Conservation (phyloP, 352 stramenopile genomes). For the Phytophthora pinifolia region DNA sequence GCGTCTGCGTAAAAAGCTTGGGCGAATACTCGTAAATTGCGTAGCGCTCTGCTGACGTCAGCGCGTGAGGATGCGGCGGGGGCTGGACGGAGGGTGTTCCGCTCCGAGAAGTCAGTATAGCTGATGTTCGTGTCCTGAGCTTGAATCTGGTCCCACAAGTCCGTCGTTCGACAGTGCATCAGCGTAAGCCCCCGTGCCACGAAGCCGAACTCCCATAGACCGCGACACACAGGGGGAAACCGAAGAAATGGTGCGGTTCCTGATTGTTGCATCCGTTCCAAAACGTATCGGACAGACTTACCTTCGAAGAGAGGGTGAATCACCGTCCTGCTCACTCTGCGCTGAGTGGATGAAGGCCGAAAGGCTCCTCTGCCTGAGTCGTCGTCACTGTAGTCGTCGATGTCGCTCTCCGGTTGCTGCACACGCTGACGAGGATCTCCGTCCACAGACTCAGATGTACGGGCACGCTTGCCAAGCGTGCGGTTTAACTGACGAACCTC, state of each 20-base stretch:
- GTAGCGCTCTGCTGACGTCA: neutral
- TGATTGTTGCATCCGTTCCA: constrained; percentile 6
- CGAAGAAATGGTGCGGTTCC: neutral
- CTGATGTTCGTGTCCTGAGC: neutral
- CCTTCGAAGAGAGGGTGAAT: neutral
- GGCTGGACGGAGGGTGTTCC: neutral
- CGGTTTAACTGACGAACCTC: too few species aligned
- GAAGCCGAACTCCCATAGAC: neutral
- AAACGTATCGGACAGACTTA: neutral
- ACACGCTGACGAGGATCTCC: neutral
- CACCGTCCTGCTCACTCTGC: neutral
- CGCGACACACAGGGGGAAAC: constrained; percentile 2
- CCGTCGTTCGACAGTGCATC: neutral
- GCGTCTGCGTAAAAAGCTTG: neutral
- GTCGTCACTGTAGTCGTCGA: too few species aligned
- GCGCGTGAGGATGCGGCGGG: neutral
- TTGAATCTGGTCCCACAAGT: neutral
- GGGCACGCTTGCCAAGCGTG: too few species aligned
- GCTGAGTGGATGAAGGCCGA: too few species aligned
- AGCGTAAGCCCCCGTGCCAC: neutral
- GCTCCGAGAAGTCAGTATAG: constrained; percentile 1
- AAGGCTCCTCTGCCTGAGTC: too few species aligned
- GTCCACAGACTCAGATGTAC: too few species aligned
- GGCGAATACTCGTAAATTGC: neutral
- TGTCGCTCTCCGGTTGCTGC: neutral